Conservation (phyloP, 2,329 filamentous ascomycete species). For the Ilyonectria robusta region DNA sequence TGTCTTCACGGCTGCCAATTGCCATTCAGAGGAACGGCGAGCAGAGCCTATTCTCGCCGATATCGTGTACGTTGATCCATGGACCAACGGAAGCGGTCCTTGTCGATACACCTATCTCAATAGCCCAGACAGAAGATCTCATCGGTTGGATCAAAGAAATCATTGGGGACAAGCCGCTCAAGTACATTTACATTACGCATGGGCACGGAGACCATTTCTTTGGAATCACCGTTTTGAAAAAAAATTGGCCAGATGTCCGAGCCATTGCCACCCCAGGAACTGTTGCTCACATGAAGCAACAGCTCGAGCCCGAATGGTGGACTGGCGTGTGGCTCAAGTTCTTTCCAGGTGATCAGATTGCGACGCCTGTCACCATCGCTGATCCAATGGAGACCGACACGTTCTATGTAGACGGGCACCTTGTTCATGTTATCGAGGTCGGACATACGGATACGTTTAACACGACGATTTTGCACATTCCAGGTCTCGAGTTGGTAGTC, state of each 20-base stretch:
- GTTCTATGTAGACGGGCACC: background rate
- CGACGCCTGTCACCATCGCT: background rate
- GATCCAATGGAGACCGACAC: background rate
- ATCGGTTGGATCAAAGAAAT: conserved; percentile 15
- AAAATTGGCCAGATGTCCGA: background rate
- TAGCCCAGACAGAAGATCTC: conserved; percentile 3
- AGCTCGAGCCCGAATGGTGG: conserved; percentile 9
- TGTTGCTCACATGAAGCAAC: conserved; percentile 19
- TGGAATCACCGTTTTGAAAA: conserved; percentile 1
- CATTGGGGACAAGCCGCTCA: background rate
- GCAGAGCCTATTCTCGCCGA: conserved; percentile 11
- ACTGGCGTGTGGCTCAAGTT: background rate
- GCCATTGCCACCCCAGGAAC: conserved; percentile 11
- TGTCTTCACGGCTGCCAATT: conserved; percentile 4
- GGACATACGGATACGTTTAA: conserved; percentile 24
- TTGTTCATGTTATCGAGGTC: conserved; percentile 2
- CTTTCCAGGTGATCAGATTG: conserved; percentile 9
- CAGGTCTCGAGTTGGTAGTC: conserved; percentile 10
- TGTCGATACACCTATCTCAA: conserved; percentile 15
- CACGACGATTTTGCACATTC: conserved; percentile 13
- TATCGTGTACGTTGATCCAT: conserved; percentile 19
- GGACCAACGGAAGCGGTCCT: conserved; percentile 8
- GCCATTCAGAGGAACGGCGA: background rate
- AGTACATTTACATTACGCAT: conserved; percentile 20
- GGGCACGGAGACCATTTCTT: conserved; percentile 23